Percentiles rank a stretch among this genome's conserved stretches.
Conservation (phyloP, 805 yeast genomes). For the Candida loeiensis region DNA sequence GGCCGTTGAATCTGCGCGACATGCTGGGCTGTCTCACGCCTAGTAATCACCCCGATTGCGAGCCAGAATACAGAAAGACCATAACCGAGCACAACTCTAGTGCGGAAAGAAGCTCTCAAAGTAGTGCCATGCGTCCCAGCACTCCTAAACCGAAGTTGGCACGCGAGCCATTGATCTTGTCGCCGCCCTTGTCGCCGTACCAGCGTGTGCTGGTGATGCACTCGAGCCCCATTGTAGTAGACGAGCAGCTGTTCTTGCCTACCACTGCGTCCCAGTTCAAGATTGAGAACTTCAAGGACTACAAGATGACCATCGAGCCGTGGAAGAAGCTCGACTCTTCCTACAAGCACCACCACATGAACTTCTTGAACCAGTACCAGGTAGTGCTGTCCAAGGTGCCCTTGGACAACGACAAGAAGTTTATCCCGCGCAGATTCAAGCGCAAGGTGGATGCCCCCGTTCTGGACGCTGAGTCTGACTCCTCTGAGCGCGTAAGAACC, state of each 20-base stretch:
- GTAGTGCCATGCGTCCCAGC: neutral
- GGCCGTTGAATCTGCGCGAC: constrained; percentile 26
- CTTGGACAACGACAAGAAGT: constrained; percentile 8
- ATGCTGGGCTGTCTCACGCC: constrained; percentile 32
- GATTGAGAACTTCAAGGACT: constrained; percentile 44
- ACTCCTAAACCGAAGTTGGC: neutral
- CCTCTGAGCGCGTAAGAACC: constrained; percentile 52
- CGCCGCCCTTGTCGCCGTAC: constrained; percentile 28
- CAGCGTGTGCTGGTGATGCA: constrained; percentile 4
- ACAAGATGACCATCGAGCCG: constrained; percentile 49
- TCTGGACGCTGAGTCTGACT: constrained; percentile 3
- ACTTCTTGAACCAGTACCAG: constrained; percentile 53
- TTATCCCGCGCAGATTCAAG: constrained; percentile 12
- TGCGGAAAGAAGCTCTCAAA: constrained; percentile 2
- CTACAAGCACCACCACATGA: constrained; percentile 47
- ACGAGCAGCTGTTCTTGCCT: constrained; percentile 7
- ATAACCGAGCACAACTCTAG: neutral
- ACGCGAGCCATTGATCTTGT: constrained; percentile 17
- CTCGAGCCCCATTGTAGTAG: constrained; percentile 1
- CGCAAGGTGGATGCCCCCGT: constrained; percentile 10
- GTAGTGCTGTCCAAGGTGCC: constrained; percentile 19
- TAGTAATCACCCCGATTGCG: constrained; percentile 13
- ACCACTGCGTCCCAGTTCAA: constrained; percentile 33
- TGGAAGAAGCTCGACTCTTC: constrained; percentile 46
- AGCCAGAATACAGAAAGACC: constrained; percentile 2